Conservation (phyloP, 768 basidiomycete genomes). For the Candolleomyces aberdarensis region DNA sequence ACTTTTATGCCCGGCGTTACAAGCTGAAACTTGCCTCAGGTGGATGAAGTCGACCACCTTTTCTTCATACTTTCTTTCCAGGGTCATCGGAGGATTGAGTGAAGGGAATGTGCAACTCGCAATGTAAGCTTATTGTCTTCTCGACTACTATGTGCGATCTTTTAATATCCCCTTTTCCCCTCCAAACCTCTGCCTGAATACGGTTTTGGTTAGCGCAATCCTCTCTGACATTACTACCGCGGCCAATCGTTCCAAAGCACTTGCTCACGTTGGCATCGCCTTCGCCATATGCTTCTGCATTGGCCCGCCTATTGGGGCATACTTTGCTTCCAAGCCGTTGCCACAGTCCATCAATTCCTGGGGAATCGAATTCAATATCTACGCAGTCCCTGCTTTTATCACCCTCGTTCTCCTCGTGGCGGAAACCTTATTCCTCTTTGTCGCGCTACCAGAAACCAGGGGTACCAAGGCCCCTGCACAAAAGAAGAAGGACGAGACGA, state of each 20-base stretch:
- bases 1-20: background rate
- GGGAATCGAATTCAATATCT: slow-evolving; percentile 77
- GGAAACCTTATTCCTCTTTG: slow-evolving; percentile 77
- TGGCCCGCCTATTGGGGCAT: slow-evolving; percentile 93
- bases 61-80: slow-evolving; percentile 84
- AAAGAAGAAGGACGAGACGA: slow-evolving; percentile 17
- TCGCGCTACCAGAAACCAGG: slow-evolving; percentile 84
- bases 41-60: slow-evolving; percentile 92
- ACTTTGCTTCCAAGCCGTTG: slow-evolving; percentile 86
- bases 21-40: slow-evolving; percentile 32
- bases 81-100: slow-evolving; percentile 88
- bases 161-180: background rate
- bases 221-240: slow-evolving; percentile 87
- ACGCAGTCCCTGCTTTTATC: slow-evolving; percentile 84
- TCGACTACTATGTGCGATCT: background rate
- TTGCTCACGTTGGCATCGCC: slow-evolving; percentile 93
- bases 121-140: slow-evolving; percentile 54
- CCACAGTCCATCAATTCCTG: slow-evolving; percentile 53
- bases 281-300: slow-evolving; percentile 94
- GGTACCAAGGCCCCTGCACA: slow-evolving; percentile 12
- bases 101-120: slow-evolving; percentile 98
- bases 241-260: slow-evolving; percentile 75
- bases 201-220: slow-evolving; percentile 61
- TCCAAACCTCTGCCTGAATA: background rate
- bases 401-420: slow-evolving; percentile 72